Percentiles rank a stretch among this genome's conserved stretches.
phyloP scores from a whole-genome alignment of 2,329 filamentous ascomycete genomes.

The Aureobasidium sp. region DNA sequence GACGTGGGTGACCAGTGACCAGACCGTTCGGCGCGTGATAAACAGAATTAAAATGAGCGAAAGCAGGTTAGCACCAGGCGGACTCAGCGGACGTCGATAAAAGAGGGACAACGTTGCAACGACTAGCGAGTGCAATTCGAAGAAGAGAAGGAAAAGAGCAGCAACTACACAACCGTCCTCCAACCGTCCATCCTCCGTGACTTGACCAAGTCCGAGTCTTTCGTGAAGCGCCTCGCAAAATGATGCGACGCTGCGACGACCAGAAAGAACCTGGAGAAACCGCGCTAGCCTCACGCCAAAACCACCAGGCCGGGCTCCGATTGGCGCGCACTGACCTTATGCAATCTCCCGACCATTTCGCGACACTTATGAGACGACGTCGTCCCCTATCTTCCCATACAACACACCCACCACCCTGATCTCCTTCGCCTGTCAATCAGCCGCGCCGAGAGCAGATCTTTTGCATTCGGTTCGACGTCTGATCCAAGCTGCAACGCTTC shows the following conservation, averaged over 20 bases:
- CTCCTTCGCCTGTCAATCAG: conserved; percentile 5
- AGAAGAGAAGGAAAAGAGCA: conserved; percentile 6
- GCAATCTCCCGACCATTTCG: conserved; percentile 3
- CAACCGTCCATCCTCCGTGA: conserved; percentile 2
- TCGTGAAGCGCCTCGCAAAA: not conserved
- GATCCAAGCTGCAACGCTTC: not conserved
- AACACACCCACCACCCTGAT: conserved; percentile 6
- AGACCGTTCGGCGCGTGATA: conserved; percentile 10
- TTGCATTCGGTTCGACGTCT: not conserved
- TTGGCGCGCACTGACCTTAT: not conserved
- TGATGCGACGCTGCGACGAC: conserved; percentile 10
- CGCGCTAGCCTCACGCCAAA: not conserved
- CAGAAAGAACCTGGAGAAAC: conserved; percentile 5
- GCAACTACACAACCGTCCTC: conserved; percentile 8
- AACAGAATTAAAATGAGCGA: conserved; percentile 13
- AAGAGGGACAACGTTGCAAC: conserved; percentile 12
- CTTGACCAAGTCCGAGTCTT: not conserved
- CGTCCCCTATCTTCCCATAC: not conserved
- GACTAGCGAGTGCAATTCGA: conserved; percentile 1
- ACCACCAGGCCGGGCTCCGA: not conserved
- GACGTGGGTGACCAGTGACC: conserved; percentile 1
- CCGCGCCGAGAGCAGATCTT: not conserved
- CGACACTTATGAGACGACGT: conserved; percentile 1
- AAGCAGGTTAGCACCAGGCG: conserved; percentile 7
- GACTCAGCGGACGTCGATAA: conserved; percentile 6